Evolutionary conservation across 805 yeast species (phyloP).

Genomic region (Saccharomycopsis javanensis): DNA sequence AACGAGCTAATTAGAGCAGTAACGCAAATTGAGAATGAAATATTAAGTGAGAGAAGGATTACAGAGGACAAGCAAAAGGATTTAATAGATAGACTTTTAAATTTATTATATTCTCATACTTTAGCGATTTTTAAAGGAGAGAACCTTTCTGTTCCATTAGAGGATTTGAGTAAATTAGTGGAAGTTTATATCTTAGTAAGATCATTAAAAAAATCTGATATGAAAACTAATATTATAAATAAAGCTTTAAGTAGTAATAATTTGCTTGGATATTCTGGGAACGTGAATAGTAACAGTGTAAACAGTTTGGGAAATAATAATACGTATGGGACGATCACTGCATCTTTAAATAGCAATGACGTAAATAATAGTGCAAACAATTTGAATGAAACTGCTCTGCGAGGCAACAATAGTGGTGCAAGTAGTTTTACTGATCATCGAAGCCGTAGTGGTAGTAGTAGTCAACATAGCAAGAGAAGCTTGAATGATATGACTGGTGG

Average conservation of each 20-base stretch:
- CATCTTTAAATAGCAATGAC: slow-evolving; percentile 4
- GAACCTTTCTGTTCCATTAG: slow-evolving; percentile 28
- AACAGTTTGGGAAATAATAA: background rate
- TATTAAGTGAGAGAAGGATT: slow-evolving; percentile 10
- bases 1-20: slow-evolving; percentile 22
- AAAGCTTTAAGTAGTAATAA: background rate
- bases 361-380: background rate
- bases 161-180: slow-evolving; percentile 30
- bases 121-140: slow-evolving; percentile 30
- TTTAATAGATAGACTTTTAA: slow-evolving; percentile 27
- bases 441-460: background rate
- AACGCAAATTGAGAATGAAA: slow-evolving; percentile 10
- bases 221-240: background rate
- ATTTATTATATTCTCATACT: slow-evolving; percentile 25
- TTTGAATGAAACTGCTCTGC: background rate
- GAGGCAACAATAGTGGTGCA: background rate
- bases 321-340: slow-evolving; percentile 1
- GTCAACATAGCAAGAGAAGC: background rate
- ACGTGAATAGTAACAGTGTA: background rate
- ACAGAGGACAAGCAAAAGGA: slow-evolving; percentile 26
- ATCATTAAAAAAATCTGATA: slow-evolving; percentile 1
- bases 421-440: background rate
- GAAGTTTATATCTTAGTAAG: slow-evolving; percentile 27
- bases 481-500: background rate
- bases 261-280: background rate